A percentile compares a stretch with the other conserved stretches of the same genome.
phyloP scores from a whole-genome alignment of 2,329 filamentous ascomycete genomes.

The Talaromyces sp. region DNA sequence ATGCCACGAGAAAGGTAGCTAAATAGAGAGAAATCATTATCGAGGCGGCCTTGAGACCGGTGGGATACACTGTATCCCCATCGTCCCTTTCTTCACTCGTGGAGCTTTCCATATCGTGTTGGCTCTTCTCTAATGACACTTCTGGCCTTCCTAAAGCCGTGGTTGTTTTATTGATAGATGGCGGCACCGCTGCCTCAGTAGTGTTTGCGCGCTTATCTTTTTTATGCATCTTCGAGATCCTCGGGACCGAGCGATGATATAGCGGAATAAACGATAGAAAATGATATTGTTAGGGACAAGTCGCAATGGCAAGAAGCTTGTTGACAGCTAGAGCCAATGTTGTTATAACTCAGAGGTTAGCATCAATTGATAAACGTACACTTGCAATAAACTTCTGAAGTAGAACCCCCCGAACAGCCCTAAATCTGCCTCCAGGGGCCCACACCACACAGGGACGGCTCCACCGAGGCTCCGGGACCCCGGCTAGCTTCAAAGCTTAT shows the following conservation, averaged over 20 bases:
- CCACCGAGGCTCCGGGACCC: not conserved
- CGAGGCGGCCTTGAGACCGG: not conserved
- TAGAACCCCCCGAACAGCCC: not conserved
- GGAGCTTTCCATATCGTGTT: not conserved
- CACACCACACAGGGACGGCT: not conserved
- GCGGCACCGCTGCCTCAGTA: not conserved
- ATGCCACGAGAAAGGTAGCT: conserved; percentile 27
- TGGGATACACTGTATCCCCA: not conserved
- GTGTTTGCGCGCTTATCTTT: not conserved
- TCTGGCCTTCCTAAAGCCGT: not conserved
- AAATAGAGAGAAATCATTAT: conserved; percentile 21
- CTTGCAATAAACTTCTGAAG: no score
- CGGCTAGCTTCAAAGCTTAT: not conserved
- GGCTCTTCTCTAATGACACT: not conserved
- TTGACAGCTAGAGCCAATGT: not conserved
- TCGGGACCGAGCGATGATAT: not conserved
- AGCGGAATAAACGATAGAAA: not conserved
- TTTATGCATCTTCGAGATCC: not conserved
- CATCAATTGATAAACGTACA: no score
- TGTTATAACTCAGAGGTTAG: not conserved
- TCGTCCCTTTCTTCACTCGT: not conserved
- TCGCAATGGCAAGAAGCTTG: not conserved
- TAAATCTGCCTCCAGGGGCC: not conserved
- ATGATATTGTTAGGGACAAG: not conserved
- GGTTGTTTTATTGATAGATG: not conserved